Evolutionary conservation across 345 rosid genomes (phyloP).

Genomic region (Nephelium lappaceum): DNA sequence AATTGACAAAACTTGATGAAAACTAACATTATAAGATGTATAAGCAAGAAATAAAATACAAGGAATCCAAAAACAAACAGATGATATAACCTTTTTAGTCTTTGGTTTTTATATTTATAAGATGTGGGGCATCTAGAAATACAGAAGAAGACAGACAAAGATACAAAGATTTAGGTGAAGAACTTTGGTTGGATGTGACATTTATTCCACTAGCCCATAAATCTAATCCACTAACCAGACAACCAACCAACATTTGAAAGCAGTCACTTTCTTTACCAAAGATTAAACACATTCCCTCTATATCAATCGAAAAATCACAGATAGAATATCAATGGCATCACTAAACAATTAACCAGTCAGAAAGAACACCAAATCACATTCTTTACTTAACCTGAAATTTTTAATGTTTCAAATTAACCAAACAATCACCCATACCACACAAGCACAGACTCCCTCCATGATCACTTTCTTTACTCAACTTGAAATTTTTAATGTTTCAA

Average conservation of each 20-base stretch:
- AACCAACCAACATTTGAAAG: constrained; percentile 17
- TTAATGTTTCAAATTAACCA: neutral
- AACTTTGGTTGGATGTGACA: too few species aligned
- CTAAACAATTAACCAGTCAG: neutral
- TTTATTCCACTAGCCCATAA: too few species aligned
- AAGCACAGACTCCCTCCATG: neutral
- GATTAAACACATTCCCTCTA: constrained; percentile 5
- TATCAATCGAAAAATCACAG: too few species aligned
- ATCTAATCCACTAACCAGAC: constrained; percentile 30
- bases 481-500: too few species aligned
- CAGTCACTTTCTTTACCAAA: constrained; percentile 11
- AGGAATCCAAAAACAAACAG: constrained; percentile 13
- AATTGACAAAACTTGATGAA: neutral
- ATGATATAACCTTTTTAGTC: neutral
- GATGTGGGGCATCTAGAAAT: too few species aligned
- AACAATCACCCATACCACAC: neutral
- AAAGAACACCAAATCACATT: neutral
- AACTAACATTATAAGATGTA: constrained; percentile 2
- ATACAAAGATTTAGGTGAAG: too few species aligned
- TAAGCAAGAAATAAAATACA: too few species aligned
- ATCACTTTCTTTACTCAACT: neutral
- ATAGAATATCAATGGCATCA: neutral
- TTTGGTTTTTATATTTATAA: too few species aligned
- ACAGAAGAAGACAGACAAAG: too few species aligned
- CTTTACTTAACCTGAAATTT: neutral